Evolutionary conservation across 805 yeast species (phyloP).

Genomic region (Lachancea thermotolerans): DNA sequence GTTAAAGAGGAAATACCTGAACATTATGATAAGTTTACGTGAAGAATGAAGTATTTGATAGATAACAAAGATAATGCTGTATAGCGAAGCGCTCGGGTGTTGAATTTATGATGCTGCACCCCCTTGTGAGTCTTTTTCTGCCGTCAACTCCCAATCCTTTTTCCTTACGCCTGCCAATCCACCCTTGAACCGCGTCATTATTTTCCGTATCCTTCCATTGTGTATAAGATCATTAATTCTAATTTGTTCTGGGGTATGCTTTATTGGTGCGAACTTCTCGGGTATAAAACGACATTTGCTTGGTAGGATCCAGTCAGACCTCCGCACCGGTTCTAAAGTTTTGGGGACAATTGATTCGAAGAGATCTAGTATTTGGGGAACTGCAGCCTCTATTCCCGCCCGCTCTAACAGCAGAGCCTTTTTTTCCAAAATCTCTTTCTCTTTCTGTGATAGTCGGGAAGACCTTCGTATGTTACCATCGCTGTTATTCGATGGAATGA

Average conservation of each 20-base stretch:
- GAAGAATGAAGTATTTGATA: background rate
- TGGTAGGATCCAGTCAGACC: constrained; percentile 32
- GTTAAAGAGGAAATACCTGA: constrained; percentile 40
- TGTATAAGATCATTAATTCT: constrained; percentile 27
- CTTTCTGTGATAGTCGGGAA: constrained; percentile 19
- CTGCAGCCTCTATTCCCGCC: constrained; percentile 4
- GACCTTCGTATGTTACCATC: constrained; percentile 21
- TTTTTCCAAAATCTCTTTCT: constrained; percentile 7
- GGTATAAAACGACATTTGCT: constrained; percentile 26
- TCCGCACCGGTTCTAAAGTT: constrained; percentile 25
- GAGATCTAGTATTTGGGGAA: constrained; percentile 19
- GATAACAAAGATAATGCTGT: background rate
- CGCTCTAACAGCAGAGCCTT: constrained; percentile 5
- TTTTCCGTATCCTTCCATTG: constrained; percentile 20
- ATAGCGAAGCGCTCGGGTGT: too few relatives aligned
- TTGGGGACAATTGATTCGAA: constrained; percentile 29
- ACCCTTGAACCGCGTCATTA: constrained; percentile 29
- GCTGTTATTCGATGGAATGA: constrained; percentile 7
- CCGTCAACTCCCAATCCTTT: constrained; percentile 12
- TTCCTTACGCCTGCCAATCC: constrained; percentile 30
- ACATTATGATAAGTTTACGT: constrained; percentile 20
- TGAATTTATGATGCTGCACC: background rate
- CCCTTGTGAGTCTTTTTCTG: background rate
- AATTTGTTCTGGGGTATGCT: constrained; percentile 25
- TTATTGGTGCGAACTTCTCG: constrained; percentile 29